A percentile compares a stretch with the other conserved stretches of the same genome.
phyloP scores from a whole-genome alignment of 495 filamentous ascomycete species.

The Platismatia glauca region DNA sequence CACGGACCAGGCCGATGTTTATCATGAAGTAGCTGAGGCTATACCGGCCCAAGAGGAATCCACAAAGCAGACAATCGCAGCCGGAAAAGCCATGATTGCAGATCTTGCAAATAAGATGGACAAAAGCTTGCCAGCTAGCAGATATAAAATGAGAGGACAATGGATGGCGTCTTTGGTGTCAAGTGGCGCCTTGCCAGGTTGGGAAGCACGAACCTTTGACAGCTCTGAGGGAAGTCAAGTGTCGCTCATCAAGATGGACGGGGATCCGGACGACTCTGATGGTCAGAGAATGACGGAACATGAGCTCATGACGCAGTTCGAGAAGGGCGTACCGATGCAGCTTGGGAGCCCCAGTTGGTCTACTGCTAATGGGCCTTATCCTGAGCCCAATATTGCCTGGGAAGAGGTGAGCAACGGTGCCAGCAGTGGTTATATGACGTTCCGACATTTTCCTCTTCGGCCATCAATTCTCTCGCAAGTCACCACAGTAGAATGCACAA shows the following conservation, averaged over 20 bases:
- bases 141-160: neutral
- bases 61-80: neutral
- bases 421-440: neutral
- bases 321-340: neutral
- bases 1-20: accelerated
- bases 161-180: conserved; percentile 7
- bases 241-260: neutral
- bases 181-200: conserved; percentile 5
- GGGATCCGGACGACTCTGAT: neutral
- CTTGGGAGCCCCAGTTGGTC: neutral
- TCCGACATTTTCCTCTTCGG: neutral
- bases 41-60: neutral
- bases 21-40: too few relatives aligned
- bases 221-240: neutral
- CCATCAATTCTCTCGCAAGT: neutral
- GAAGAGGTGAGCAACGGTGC: neutral
- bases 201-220: neutral
- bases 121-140: neutral
- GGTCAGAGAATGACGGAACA: neutral
- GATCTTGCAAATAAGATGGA: too few relatives aligned
- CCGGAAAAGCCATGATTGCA: neutral
- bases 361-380: neutral
- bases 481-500: neutral
- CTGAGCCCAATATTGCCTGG: neutral
- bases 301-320: neutral